phyloP scores from a whole-genome alignment of 2,329 filamentous ascomycete genomes.

The Fusarium phyllophilum region DNA sequence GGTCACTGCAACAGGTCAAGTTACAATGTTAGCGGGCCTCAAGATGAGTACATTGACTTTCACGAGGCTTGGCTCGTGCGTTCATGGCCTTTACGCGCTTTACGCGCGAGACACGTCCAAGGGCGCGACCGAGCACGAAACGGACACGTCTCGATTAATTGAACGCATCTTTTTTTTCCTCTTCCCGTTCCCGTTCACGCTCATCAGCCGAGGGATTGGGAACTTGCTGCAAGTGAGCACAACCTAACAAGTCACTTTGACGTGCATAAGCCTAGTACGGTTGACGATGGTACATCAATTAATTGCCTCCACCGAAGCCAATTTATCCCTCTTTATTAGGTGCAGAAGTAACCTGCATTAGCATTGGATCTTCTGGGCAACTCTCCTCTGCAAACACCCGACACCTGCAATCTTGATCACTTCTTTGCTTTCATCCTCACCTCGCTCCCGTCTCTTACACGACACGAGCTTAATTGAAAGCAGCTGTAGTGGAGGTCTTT shows the following conservation, averaged over 20 bases:
- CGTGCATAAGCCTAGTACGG: conserved; percentile 29
- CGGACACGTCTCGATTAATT: conserved; percentile 55
- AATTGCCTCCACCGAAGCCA: conserved; percentile 7
- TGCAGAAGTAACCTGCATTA: conserved; percentile 7
- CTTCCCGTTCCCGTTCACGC: conserved; percentile 16
- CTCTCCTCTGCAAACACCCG: background rate
- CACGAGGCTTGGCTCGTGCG: conserved; percentile 30
- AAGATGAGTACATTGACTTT: background rate
- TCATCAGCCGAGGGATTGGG: conserved; percentile 20
- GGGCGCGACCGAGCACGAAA: conserved; percentile 56
- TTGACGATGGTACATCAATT: background rate
- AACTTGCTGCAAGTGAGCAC: conserved; percentile 36
- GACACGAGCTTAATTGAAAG: conserved; percentile 11
- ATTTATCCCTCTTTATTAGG: conserved; percentile 18
- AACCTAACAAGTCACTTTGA: conserved; percentile 37
- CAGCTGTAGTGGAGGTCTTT: conserved; percentile 5
- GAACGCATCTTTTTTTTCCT: conserved; percentile 39
- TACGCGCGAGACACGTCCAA: conserved; percentile 43
- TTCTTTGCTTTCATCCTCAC: conserved; percentile 4
- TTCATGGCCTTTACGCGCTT: conserved; percentile 39
- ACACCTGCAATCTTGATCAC: background rate
- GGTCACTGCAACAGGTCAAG: conserved; percentile 11
- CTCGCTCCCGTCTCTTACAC: background rate
- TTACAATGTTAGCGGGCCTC: conserved; percentile 11
- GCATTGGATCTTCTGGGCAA: background rate